Evolutionary conservation across 306 rosid species (phyloP).

Genomic region (Echinosophora koreensis): DNA sequence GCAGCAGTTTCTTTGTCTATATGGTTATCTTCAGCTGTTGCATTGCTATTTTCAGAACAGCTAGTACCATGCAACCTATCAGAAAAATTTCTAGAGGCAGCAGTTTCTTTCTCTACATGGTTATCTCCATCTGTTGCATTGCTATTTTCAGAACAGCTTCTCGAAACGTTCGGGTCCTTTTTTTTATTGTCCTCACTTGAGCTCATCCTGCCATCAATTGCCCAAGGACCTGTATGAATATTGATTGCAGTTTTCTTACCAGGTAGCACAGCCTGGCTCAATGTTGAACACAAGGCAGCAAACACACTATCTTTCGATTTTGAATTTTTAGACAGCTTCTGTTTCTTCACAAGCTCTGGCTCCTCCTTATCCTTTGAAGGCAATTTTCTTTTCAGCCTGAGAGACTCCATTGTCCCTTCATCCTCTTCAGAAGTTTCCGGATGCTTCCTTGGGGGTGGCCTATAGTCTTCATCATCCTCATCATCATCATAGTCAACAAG

Average conservation of each 20-base stretch:
- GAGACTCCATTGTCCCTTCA: slow-evolving; percentile 80
- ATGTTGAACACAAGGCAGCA: slow-evolving; percentile 74
- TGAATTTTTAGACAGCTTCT: slow-evolving; percentile 61
- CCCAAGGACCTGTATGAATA: slow-evolving; percentile 43
- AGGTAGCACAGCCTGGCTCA: slow-evolving; percentile 82
- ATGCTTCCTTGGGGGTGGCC: slow-evolving; percentile 84
- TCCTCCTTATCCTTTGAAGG: slow-evolving; percentile 71
- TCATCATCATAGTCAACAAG: slow-evolving; percentile 96
- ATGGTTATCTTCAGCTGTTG: slow-evolving; percentile 54
- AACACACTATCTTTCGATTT: slow-evolving; percentile 77
- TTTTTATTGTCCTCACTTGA: slow-evolving; percentile 55
- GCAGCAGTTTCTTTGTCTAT: slow-evolving; percentile 64
- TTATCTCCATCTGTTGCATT: slow-evolving; percentile 50
- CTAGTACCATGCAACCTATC: slow-evolving; percentile 56
- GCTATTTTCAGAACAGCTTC: slow-evolving; percentile 54
- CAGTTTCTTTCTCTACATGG: slow-evolving; percentile 64
- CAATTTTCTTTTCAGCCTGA: slow-evolving; percentile 76
- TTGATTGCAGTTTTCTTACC: slow-evolving; percentile 60
- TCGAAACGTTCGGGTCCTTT: slow-evolving; percentile 52
- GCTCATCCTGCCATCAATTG: slow-evolving; percentile 55
- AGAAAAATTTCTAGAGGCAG: slow-evolving; percentile 59
- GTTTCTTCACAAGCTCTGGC: slow-evolving; percentile 62
- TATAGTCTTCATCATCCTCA: slow-evolving; percentile 90
- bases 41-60: slow-evolving; percentile 51
- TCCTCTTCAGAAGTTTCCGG: slow-evolving; percentile 71